These are phyloP conservation scores for Suhomyces bokatorum DNA, from an alignment of 1,139 yeast species.

Conservation along the genomic window DNA sequence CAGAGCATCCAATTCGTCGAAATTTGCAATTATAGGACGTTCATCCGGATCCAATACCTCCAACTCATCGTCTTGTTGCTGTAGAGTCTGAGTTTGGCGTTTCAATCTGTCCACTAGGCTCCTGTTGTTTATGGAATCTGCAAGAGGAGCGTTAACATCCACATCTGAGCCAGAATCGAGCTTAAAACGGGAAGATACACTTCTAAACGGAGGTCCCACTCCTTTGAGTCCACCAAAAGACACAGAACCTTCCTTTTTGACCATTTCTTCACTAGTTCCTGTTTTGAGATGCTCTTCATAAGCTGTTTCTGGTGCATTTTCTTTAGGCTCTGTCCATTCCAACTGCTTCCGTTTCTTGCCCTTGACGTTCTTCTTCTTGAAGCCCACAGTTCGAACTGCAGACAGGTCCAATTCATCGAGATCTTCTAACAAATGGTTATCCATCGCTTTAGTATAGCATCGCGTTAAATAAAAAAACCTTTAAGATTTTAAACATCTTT, in stretches of 20 bases:
- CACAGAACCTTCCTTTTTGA: neutral
- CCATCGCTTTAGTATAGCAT: neutral
- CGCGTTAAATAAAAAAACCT: neutral
- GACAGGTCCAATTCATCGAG: constrained; percentile 9
- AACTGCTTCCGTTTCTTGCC: constrained; percentile 6
- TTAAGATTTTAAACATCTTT: neutral
- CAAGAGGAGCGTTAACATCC: neutral
- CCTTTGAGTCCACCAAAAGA: neutral
- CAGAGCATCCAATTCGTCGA: constrained; percentile 18
- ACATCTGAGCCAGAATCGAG: neutral
- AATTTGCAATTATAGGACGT: constrained; percentile 23
- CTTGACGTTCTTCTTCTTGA: constrained; percentile 25
- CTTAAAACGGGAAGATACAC: neutral
- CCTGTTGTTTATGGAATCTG: neutral
- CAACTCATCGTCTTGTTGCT: neutral
- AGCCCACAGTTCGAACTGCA: constrained; percentile 14
- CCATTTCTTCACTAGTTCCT: neutral
- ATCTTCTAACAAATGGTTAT: constrained; percentile 10
- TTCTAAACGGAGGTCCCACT: neutral
- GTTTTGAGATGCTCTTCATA: neutral
- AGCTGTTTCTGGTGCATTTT: neutral
- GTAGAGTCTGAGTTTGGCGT: neutral
- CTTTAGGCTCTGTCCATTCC: constrained; percentile 1
- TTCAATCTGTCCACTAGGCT: constrained; percentile 2
- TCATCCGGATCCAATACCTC: constrained; percentile 19